These are phyloP conservation scores for Calycina herbarum DNA, from an alignment of 2,329 filamentous ascomycete genomes.

Conservation along the genomic window DNA sequence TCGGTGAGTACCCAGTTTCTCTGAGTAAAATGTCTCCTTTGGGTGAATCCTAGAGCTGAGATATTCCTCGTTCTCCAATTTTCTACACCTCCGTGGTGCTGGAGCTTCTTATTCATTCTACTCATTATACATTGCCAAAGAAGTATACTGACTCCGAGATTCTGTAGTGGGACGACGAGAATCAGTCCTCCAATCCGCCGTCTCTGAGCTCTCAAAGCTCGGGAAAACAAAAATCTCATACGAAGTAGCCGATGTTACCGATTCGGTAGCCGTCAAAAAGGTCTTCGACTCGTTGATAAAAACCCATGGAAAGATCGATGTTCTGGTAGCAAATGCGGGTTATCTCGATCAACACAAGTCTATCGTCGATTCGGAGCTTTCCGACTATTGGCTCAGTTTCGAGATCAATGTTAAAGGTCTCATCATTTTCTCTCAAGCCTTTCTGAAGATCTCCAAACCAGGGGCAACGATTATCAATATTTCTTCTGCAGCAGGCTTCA, in stretches of 20 bases:
- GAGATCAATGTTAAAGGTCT: slow-evolving; percentile 40
- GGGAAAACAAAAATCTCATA: slow-evolving; percentile 39
- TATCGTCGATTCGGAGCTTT: slow-evolving; percentile 34
- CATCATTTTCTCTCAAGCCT: slow-evolving; percentile 39
- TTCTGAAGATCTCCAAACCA: slow-evolving; percentile 37
- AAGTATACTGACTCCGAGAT: too few relatives aligned
- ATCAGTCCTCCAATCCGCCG: slow-evolving; percentile 41
- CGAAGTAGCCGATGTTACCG: slow-evolving; percentile 38
- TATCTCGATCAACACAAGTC: slow-evolving; percentile 34
- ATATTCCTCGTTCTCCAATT: too few relatives aligned
- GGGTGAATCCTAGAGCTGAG: too few relatives aligned
- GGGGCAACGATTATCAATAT: slow-evolving; percentile 41
- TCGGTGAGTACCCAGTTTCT: slow-evolving; percentile 26
- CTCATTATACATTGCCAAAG: too few relatives aligned
- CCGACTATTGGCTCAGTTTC: slow-evolving; percentile 39
- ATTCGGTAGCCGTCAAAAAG: slow-evolving; percentile 35
- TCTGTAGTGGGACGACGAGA: slow-evolving; percentile 41
- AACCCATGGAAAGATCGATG: slow-evolving; percentile 38
- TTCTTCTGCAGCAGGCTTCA: slow-evolving; percentile 36
- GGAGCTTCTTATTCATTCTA: too few relatives aligned
- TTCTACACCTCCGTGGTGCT: too few relatives aligned
- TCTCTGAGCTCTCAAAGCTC: slow-evolving; percentile 39
- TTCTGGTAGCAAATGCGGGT: slow-evolving; percentile 44
- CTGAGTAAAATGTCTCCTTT: too few relatives aligned
- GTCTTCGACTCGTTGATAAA: slow-evolving; percentile 38